Evolutionary conservation across 176 grass and related monocot species (phyloP), one percentile per base, ranked within the genome.

Genomic region (Triticum turgidum): DNA sequence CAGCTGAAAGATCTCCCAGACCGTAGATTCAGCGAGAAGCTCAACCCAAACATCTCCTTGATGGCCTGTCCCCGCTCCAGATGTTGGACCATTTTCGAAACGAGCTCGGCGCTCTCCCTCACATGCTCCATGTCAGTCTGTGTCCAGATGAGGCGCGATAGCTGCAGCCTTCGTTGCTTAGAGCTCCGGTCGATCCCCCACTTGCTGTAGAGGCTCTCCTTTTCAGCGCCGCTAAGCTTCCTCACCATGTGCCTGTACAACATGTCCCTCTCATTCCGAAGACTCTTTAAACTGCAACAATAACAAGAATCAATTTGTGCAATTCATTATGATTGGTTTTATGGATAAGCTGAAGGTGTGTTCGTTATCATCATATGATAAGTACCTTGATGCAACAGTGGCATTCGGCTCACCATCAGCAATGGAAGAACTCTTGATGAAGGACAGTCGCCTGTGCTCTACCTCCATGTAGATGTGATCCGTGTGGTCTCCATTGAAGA

Each of bases 401-500:
- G 80, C 81, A 39, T 39, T 81, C 30, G 61, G 42, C 56, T 90
- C 86, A 33, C 39, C 86, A 30, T 67, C 86, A 13, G 85, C 78
- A 35, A 69, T 76, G 24, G 90, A 89, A 37, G 87, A 84, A 54
- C 79, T 87, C 76, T 81, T 94, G 32, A 99, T 84, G 86, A 96
- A 94, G 71, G 88, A 91, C 11, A 99, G 44, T 69, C 97, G 86
- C 78, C 92, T 92, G 38, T 86, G 88, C 54, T 99, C 97, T 7
- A 99, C 94, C 90, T 96, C 94, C 85, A 99, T 89, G 85, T 99
- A 99, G 67, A 99, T 92, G 9, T 86, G 83, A 9, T 99, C 94
- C 39, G 87, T 67, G 30, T 89, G 92, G 22, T 98, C 94, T 1
- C 94, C 97, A 61, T 92, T 91, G 87, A 98, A 98, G 80, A 96